Base-by-base conservation (phyloP, 1,284 basidiomycete species). In the Malassezia japonica region DNA sequence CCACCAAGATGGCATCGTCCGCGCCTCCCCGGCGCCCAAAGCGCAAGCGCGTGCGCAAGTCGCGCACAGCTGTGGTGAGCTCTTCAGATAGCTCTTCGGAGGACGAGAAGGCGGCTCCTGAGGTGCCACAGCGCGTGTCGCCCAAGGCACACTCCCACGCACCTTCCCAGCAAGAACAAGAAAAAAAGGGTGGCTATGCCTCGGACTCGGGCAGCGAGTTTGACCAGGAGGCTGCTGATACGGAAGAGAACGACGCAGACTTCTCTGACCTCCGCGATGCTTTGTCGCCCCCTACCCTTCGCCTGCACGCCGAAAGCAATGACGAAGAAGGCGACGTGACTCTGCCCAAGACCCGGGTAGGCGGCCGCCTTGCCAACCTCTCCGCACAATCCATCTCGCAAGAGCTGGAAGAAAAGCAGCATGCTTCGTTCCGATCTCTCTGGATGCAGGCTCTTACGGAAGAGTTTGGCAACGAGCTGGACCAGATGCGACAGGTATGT, bases 381-480 rank as follows among this genome's bases (percentile, higher is more conserved):
- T 20, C 29, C 10, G 16, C 35, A 6, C 24, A 29, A 7, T 25
- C 45, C 12, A 38, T 46, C 4, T 29, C 40, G 6, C 18, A 43
- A 12, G 36, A 39, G 39, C 45, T 54, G 24, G 18, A 31, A 4
- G 50, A 56, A 23, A 52, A 43, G 37, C 44, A 33, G 24, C 35
- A 31, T 7, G 49, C 54, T 21, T 51, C 61, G 16, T 65, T 63
- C 49, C 56, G 53, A 10, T 43, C 57, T 0, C 49, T 65, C 4
- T 65, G 60, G 58, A 62, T 65, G 55, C 59, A 59, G 45, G 35
- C 57, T 0, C 48, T 65, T n/a, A 62, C 64, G 18, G 57, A 65
- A 20, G 59, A 61, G 20, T 65, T 65, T 41, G 64, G 56, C 9
- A 57, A 60, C 24, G 61, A 65, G 23, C 55, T 65, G 21, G 64